phyloP scores from a whole-genome alignment of 495 filamentous ascomycete species.

The Platismatia glauca region DNA sequence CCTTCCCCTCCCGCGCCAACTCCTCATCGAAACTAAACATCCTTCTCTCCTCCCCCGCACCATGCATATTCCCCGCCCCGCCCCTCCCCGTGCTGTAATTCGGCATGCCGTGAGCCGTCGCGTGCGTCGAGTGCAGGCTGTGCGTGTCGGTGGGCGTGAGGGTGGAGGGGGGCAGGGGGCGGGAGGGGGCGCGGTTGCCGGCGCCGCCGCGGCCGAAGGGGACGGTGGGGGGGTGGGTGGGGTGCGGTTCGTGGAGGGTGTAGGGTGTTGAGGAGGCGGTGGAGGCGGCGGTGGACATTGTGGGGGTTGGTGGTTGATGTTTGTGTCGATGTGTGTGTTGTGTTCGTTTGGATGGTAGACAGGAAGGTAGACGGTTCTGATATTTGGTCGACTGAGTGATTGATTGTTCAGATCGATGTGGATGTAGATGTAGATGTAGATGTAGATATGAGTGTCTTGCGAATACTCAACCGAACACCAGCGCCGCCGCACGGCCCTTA shows the following conservation, averaged over 20 bases:
- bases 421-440: background rate
- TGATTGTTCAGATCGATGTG: slow-evolving; percentile 1
- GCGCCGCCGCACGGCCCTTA: background rate
- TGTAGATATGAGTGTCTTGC: background rate
- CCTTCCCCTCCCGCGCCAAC: slow-evolving; percentile 53
- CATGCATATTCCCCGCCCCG: slow-evolving; percentile 81
- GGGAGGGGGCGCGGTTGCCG: slow-evolving; percentile 58
- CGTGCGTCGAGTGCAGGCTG: slow-evolving; percentile 37
- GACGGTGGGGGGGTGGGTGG: slow-evolving; percentile 51
- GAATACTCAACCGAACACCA: background rate
- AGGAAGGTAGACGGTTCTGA: no score
- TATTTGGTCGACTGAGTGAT: slow-evolving; percentile 8
- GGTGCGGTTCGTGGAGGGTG: slow-evolving; percentile 72
- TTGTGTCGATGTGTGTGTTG: background rate
- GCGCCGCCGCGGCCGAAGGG: slow-evolving; percentile 81
- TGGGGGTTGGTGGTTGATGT: background rate
- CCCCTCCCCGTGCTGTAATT: slow-evolving; percentile 75
- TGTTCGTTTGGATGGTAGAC: slow-evolving; percentile 1
- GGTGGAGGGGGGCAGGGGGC: slow-evolving; percentile 55
- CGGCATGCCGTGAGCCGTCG: slow-evolving; percentile 34
- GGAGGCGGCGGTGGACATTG: background rate
- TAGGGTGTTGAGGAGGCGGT: background rate
- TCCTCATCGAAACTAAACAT: slow-evolving; percentile 92
- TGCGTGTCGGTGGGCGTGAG: slow-evolving; percentile 37
- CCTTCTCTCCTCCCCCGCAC: slow-evolving; percentile 52